These are phyloP conservation scores for Cryptococcus sp. DNA, from an alignment of 1,284 basidiomycete species.

Conservation along the genomic window DNA sequence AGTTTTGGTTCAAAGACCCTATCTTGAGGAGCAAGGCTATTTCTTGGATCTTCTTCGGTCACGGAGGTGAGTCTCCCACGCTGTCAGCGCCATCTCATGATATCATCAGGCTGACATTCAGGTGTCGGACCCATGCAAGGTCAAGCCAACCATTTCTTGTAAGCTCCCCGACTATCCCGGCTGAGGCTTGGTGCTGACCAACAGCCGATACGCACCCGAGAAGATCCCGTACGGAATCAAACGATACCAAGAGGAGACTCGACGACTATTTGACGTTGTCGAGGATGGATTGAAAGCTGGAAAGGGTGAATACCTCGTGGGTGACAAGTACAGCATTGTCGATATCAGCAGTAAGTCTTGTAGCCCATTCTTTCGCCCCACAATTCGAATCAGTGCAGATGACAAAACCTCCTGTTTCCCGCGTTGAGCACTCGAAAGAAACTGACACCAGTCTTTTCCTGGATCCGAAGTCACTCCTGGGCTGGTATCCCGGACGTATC, in stretches of 20 bases:
- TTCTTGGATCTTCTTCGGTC: conserved; percentile 74
- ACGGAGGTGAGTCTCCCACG: conserved; percentile 29
- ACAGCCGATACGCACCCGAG: conserved; percentile 44
- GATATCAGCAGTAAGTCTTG: conserved; percentile 43
- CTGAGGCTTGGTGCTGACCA: neutral
- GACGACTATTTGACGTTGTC: conserved; percentile 69
- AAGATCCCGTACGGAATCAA: conserved; percentile 50
- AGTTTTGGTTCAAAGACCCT: conserved; percentile 55
- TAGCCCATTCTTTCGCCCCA: neutral
- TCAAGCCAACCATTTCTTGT: conserved; percentile 54
- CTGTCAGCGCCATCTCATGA: neutral
- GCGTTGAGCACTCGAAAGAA: neutral
- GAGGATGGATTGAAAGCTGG: conserved; percentile 60
- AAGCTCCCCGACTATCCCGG: conserved; percentile 8
- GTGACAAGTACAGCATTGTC: conserved; percentile 61
- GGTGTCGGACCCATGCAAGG: conserved; percentile 51
- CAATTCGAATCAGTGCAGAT: neutral
- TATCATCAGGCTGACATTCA: neutral
- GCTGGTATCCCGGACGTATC: conserved; percentile 52
- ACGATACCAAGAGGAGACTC: conserved; percentile 72
- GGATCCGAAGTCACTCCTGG: conserved; percentile 54
- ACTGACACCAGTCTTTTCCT: conserved; percentile 34
- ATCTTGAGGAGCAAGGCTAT: conserved; percentile 56
- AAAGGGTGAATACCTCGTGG: conserved; percentile 58
- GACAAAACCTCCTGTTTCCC: neutral